These are phyloP conservation scores for Monsonia emarginata DNA, from an alignment of 441 rosid species.

Conservation along the genomic window DNA sequence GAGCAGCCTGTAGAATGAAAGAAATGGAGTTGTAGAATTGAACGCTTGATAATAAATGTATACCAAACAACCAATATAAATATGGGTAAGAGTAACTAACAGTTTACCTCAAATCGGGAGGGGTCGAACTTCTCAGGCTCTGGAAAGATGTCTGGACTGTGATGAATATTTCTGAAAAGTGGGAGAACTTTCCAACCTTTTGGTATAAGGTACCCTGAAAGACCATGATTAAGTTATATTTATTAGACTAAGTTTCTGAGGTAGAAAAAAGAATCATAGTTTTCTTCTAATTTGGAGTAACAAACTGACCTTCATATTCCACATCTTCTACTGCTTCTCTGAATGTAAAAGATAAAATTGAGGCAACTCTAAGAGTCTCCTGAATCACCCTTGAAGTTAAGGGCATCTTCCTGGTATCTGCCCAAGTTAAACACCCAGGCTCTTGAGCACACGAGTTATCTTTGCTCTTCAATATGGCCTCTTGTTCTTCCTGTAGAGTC, in stretches of 20 bases:
- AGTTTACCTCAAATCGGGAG: slow-evolving; percentile 70
- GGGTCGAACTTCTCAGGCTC: slow-evolving; percentile 94
- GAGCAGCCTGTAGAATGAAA: slow-evolving; percentile 45
- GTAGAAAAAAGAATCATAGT: not conserved
- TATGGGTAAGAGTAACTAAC: not conserved
- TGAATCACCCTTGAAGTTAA: slow-evolving; percentile 75
- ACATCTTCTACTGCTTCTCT: slow-evolving; percentile 95
- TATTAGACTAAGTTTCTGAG: not conserved
- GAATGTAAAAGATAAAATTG: slow-evolving; percentile 81
- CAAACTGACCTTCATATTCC: slow-evolving; percentile 60
- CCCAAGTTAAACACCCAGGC: slow-evolving; percentile 41
- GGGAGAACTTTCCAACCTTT: slow-evolving; percentile 98
- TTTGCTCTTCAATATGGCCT: slow-evolving; percentile 39
- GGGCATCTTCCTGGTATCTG: slow-evolving; percentile 81
- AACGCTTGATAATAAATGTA: not conserved
- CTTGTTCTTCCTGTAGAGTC: slow-evolving; percentile 66
- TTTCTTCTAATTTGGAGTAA: not conserved
- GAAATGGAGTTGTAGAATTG: not conserved
- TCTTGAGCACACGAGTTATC: slow-evolving; percentile 28
- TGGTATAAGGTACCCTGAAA: slow-evolving; percentile 75
- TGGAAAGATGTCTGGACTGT: slow-evolving; percentile 58
- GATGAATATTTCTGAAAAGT: slow-evolving; percentile 89
- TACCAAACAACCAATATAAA: not conserved
- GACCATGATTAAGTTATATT: not conserved
- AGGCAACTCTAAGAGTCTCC: slow-evolving; percentile 80